Conservation (phyloP, 257 asterid genomes). For the Nicotiana benthamiana region DNA sequence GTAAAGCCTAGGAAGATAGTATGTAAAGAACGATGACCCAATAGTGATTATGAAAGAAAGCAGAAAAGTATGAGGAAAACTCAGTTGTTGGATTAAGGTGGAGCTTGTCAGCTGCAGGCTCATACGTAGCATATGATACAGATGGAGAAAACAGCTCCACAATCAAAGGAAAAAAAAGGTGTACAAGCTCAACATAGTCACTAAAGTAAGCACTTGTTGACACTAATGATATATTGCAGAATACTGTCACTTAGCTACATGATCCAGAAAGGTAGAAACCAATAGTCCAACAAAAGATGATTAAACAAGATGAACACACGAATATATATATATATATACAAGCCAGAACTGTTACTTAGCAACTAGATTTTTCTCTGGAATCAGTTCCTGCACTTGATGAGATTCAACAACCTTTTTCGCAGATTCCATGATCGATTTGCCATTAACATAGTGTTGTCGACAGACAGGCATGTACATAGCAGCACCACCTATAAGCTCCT, state of each 20-base stretch:
- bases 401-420: neutral
- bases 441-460: constrained; percentile 9
- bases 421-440: neutral
- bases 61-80: no score
- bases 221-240: neutral
- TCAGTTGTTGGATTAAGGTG: neutral
- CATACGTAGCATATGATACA: neutral
- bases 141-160: no score
- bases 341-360: neutral
- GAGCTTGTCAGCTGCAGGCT: neutral
- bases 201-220: neutral
- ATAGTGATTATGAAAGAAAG: no score
- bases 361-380: neutral
- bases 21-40: no score
- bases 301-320: neutral
- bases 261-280: neutral
- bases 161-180: no score
- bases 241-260: neutral
- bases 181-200: no score
- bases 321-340: neutral
- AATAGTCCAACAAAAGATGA: neutral
- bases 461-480: constrained; percentile 12
- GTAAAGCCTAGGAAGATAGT: no score
- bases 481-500: constrained; percentile 15
- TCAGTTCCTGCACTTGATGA: neutral